Evolutionary conservation across 2,329 filamentous ascomycete genomes (phyloP).

Genomic region (Penicillium hesseltinei): DNA sequence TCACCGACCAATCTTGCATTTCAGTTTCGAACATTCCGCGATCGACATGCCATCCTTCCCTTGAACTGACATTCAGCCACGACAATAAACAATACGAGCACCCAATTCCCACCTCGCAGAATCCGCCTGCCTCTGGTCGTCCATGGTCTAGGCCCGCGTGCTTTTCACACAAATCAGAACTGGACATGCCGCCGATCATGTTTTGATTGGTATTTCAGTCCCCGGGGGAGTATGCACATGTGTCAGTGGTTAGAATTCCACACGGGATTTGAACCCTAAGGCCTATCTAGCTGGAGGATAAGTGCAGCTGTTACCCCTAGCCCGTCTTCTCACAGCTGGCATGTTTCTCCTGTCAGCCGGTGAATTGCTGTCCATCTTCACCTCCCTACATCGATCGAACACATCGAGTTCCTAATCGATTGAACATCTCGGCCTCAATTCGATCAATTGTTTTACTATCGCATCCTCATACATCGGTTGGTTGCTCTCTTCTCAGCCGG

Average conservation of each 20-base stretch:
- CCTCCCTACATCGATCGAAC: neutral
- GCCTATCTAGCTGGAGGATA: conserved; percentile 10
- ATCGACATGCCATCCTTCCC: conserved; percentile 4
- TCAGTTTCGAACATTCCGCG: neutral
- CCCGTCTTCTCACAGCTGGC: neutral
- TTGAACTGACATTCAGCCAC: neutral
- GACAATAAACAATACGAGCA: neutral
- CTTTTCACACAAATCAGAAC: neutral
- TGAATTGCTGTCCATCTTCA: neutral
- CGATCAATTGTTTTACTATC: neutral
- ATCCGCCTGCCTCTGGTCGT: neutral
- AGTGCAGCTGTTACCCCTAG: conserved; percentile 11
- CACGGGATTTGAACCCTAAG: conserved; percentile 9
- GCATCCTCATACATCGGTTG: neutral
- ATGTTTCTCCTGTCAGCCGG: neutral
- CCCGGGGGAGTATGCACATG: neutral
- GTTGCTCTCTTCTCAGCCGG: neutral
- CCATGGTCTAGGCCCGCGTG: neutral
- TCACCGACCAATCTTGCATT: neutral
- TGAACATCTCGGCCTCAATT: neutral
- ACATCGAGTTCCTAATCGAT: neutral
- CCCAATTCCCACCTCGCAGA: neutral
- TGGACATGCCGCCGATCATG: neutral
- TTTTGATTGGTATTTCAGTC: neutral
- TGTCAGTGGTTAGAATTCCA: conserved; percentile 9